These are phyloP conservation scores for Lonicera japonica DNA, from an alignment of 129 eudicot species.

Conservation along the genomic window DNA sequence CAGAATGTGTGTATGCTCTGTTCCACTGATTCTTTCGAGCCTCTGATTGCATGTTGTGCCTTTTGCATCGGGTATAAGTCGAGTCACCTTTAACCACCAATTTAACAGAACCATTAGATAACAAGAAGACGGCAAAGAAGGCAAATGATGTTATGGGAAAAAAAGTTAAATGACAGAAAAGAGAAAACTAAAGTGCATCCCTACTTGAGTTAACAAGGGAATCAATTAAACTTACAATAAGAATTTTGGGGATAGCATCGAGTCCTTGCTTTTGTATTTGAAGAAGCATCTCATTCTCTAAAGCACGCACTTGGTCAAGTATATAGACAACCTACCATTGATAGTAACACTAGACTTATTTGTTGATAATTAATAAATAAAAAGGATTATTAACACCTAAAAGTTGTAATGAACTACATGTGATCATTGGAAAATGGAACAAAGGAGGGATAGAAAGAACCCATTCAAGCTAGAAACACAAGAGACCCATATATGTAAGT, in stretches of 20 bases:
- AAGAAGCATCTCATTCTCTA: conserved; percentile 37
- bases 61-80: conserved; percentile 38
- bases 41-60: conserved; percentile 38
- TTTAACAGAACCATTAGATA: conserved; percentile 4
- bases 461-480: neutral
- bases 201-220: neutral
- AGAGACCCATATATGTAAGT: neutral
- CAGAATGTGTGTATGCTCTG: conserved; percentile 30
- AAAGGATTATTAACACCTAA: neutral
- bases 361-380: neutral
- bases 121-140: too few species aligned
- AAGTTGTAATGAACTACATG: neutral
- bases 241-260: conserved; percentile 28
- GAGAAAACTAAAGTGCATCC: neutral
- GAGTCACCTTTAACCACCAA: conserved; percentile 23
- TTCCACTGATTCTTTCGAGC: conserved; percentile 27
- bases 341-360: neutral
- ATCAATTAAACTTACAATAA: conserved; percentile 20
- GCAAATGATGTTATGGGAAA: neutral
- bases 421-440: neutral
- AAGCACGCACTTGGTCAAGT: conserved; percentile 40
- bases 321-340: conserved; percentile 30
- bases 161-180: neutral
- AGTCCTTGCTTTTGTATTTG: conserved; percentile 33
- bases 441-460: neutral